Evolutionary conservation across 352 stramenopile genomes (phyloP), one percentile per base, ranked within the genome.

Genomic region (Globisporangium spiculum): DNA sequence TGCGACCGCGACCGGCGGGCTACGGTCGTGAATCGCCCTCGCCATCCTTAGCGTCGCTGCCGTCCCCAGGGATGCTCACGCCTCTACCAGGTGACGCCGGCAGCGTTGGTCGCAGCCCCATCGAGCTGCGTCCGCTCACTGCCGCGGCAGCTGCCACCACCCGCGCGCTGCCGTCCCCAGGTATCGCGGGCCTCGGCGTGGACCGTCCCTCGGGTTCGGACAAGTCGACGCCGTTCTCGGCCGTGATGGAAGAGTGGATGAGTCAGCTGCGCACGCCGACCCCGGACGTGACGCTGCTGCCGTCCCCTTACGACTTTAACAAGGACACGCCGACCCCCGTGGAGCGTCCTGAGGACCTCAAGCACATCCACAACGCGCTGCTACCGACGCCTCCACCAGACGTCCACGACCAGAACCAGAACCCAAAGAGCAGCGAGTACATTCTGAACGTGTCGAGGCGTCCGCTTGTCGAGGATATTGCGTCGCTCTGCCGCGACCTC

Each of bases 171-270:
- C 60, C 41, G 27, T 72, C 67, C 4, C 58, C 54, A 6, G 38
- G 32, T 1, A 36, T 38, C 5, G 46, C 50, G 3, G 59, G 44
- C 3, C 34, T 69, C 30, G 16, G 60, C 12, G 52, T 48, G 34
- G 38, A 46, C 18, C 46, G 30, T 26, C 34, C 50, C 14, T 55
- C 58, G 0, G 60, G 52, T 7, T 65, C 52, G 26, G 67, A 69
- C 53, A 65, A 69, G 34, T 88, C 80, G 34, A 85, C 78, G 41
- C 80, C 82, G 2, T 92, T 93, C 61, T 89, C 83, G 0, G 67
- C 69, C 0, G 81, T 93, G 30, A 93, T 93, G 84, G 84, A 83
- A 54, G 84, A 93, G 67, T 93, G 84, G 84, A 93, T 93, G 81
- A 91, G 75, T 55, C 83, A 93, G 60, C 62, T 91, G 64, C 79